Base-by-base conservation (phyloP, 163 green algal species). In the Scenedesmus sp. region DNA sequence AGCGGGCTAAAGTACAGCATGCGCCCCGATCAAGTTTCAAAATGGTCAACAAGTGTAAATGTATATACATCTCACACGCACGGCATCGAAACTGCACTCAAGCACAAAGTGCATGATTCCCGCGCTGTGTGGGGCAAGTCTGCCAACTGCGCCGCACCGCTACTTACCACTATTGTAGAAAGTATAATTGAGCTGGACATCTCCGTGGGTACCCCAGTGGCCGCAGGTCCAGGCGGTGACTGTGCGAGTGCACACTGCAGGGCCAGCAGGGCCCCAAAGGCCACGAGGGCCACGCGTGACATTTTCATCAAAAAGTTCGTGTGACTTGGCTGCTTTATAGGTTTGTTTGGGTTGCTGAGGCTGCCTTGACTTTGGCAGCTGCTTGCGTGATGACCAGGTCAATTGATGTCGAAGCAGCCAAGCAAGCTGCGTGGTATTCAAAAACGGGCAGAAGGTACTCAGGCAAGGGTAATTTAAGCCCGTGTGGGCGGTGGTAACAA, bases 161-260 rank as follows among this genome's bases (percentile, higher is more conserved):
- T 51, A 76, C 85, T 72, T 33, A 90, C 85, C 85, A 44, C 65
- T 84, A 49, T 90, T 90, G 46, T 90, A 90, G 30, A 90, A 90
- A 2, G 85, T 90, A 90, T 90, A 16, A 56, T n/a, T 30, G 53
- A 49, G 44, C 46, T 79, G 33, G 85, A 90, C 85, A 78, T 65
- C 85, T 90, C 85, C 30, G 78, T 56, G 12, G 85, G 85, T 44
- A 42, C 24, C 9, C 85, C 85, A 35, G 68, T 90, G 22, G 85
- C 49, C 9, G 15, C 42, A 18, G 84, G 65, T 24, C 43, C 61
- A 40, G 4, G 65, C 30, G 65, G 65, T 4, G 10, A 40, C 53
- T 87, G 51, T 53, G 82, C 82, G n/a, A 35, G 1, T 37, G 46
- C 84, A 42, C 84, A 83, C 85, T 89, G 85, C 43, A 83, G 42